These are phyloP conservation scores for Neofusicoccum laricinum DNA, from an alignment of 2,329 filamentous ascomycete genomes.

Conservation along the genomic window DNA sequence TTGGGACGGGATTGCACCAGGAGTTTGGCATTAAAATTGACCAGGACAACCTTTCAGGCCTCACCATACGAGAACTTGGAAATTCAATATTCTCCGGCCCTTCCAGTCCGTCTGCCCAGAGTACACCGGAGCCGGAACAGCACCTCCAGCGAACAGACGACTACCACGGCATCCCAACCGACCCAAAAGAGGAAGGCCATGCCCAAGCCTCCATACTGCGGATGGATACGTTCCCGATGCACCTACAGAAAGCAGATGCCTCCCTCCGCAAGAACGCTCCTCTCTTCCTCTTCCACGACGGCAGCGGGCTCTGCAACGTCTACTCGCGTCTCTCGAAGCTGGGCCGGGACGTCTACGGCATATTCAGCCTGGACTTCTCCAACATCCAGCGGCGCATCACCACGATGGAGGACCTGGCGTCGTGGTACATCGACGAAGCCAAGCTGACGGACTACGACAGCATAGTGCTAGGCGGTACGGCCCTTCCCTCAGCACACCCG, in stretches of 20 bases:
- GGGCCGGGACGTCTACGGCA: constrained; percentile 20
- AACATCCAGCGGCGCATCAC: neutral
- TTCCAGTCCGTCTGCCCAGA: too few relatives aligned
- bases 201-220: neutral
- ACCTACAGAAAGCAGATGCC: neutral
- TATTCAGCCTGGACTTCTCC: constrained; percentile 23
- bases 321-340: constrained; percentile 22
- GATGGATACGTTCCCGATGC: neutral
- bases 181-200: neutral
- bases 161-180: too few relatives aligned
- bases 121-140: too few relatives aligned
- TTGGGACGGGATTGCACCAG: constrained; percentile 20
- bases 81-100: neutral
- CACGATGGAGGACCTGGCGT: neutral
- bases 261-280: neutral
- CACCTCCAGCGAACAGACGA: too few relatives aligned
- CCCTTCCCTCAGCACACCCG: neutral
- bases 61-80: neutral
- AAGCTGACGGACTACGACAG: neutral
- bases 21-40: constrained; percentile 24
- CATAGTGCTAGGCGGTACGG: neutral
- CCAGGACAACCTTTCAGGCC: neutral
- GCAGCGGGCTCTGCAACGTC: constrained; percentile 37
- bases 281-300: constrained; percentile 54
- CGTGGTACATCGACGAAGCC: neutral